Percentiles rank a stretch among this genome's conserved stretches.
phyloP scores from a whole-genome alignment of 192 early-diverging fungal genomes.

The Backusella tarrabulga region DNA sequence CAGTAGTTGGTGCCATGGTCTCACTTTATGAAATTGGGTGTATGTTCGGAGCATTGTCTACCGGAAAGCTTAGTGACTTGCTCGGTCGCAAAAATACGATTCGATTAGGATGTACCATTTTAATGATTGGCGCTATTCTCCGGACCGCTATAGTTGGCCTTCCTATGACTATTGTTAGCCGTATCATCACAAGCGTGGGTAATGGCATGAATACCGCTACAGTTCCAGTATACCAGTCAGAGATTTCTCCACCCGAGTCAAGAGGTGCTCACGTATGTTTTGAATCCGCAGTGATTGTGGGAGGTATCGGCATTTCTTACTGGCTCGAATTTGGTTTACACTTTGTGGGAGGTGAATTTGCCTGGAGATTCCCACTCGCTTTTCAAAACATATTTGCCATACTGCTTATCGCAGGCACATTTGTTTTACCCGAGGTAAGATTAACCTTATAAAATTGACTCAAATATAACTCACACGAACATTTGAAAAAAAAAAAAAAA shows the following conservation, averaged over 20 bases:
- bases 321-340: conserved; percentile 44
- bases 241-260: conserved; percentile 51
- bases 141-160: conserved; percentile 47
- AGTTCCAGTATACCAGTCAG: conserved; percentile 52
- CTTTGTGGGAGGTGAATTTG: conserved; percentile 28
- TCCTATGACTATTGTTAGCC: conserved; percentile 47
- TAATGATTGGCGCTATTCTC: conserved; percentile 49
- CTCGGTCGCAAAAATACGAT: conserved; percentile 47
- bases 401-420: conserved; percentile 54
- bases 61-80: conserved; percentile 50
- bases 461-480: not conserved
- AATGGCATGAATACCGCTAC: conserved; percentile 53
- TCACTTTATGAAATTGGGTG: conserved; percentile 35
- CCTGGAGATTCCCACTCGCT: conserved; percentile 74
- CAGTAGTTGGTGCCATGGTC: conserved; percentile 50
- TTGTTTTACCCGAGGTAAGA: conserved; percentile 61
- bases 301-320: conserved; percentile 51
- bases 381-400: conserved; percentile 71
- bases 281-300: conserved; percentile 47
- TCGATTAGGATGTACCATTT: conserved; percentile 45
- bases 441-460: not conserved
- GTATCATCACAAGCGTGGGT: conserved; percentile 50
- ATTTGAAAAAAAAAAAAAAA: not conserved
- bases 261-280: conserved; percentile 51
- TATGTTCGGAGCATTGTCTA: conserved; percentile 23